These are phyloP conservation scores for Allomyces arbusculus DNA, from an alignment of 192 early-diverging fungal genomes.

Conservation along the genomic window DNA sequence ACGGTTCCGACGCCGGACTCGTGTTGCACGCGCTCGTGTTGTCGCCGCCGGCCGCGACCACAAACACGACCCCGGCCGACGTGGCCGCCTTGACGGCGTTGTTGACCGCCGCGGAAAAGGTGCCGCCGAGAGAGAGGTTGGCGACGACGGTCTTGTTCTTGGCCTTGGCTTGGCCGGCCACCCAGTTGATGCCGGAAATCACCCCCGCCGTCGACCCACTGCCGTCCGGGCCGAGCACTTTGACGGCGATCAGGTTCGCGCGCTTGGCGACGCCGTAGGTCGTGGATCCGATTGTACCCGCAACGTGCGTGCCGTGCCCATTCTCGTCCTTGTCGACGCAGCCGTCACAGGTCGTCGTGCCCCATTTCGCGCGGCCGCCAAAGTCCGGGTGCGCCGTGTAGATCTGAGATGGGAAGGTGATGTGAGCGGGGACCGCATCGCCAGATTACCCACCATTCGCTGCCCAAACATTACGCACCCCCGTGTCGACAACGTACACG, in stretches of 20 bases:
- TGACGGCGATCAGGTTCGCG: conserved; percentile 30
- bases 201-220: conserved; percentile 24
- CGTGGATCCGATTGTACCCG: conserved; percentile 24
- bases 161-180: conserved; percentile 5
- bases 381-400: conserved; percentile 17
- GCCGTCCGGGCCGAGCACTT: conserved; percentile 34
- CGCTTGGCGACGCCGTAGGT: conserved; percentile 46
- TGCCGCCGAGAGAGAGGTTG: conserved; percentile 6
- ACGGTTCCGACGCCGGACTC: conserved; percentile 43
- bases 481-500: conserved; percentile 16
- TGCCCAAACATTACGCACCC: background rate
- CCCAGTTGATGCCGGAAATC: conserved; percentile 29
- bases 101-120: conserved; percentile 10
- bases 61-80: conserved; percentile 62
- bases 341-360: conserved; percentile 2
- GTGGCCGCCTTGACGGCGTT: conserved; percentile 28
- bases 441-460: no score
- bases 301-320: conserved; percentile 28
- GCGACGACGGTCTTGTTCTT: conserved; percentile 1
- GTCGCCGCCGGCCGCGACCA: conserved; percentile 91
- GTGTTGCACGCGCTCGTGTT: conserved; percentile 79
- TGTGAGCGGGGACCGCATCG: no score
- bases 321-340: conserved; percentile 10
- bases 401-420: no score
- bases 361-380: conserved; percentile 22